Conservation (phyloP, 768 basidiomycete species). For the Pisolithus tinctorius region DNA sequence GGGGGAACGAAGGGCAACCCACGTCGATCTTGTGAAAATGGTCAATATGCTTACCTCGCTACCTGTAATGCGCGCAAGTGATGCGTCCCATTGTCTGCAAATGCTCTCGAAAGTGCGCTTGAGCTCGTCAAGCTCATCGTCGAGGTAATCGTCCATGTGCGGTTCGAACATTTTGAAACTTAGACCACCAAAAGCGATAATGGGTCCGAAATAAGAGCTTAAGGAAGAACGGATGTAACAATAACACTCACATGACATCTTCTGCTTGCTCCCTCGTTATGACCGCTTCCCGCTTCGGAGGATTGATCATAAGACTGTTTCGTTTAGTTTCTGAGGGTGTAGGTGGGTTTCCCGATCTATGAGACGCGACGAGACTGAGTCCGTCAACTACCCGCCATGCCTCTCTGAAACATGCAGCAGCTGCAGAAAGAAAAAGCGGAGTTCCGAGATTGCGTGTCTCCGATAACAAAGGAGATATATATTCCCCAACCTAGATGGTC, state of each 20-base stretch:
- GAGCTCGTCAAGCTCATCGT: conserved; percentile 83
- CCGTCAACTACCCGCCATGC: conserved; percentile 81
- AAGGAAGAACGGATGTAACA: background rate
- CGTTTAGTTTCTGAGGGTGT: conserved; percentile 1
- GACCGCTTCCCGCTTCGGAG: conserved; percentile 28
- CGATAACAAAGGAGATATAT: conserved; percentile 69
- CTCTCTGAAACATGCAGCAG: conserved; percentile 86
- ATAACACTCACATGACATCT: conserved; percentile 66
- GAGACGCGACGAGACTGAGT: conserved; percentile 39
- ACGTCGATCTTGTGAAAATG: background rate
- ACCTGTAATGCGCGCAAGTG: conserved; percentile 21
- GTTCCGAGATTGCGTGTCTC: conserved; percentile 71
- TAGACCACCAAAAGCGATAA: conserved; percentile 1
- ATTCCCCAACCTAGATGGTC: conserved; percentile 70
- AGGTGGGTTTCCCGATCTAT: conserved; percentile 1
- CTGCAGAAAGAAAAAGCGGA: conserved; percentile 71
- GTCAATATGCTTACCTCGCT: conserved; percentile 32
- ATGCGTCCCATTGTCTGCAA: conserved; percentile 74
- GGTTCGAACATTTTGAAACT: conserved; percentile 94
- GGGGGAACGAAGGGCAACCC: background rate
- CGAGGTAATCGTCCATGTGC: conserved; percentile 97
- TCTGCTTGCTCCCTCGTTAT: conserved; percentile 56
- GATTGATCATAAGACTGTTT: background rate
- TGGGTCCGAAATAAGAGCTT: background rate
- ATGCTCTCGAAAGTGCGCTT: conserved; percentile 68